A percentile compares a stretch with the other conserved stretches of the same genome.
These are phyloP conservation scores for Blepharisma stoltei DNA, from an alignment of 73 alveolate genomes.

Conservation along the genomic window DNA sequence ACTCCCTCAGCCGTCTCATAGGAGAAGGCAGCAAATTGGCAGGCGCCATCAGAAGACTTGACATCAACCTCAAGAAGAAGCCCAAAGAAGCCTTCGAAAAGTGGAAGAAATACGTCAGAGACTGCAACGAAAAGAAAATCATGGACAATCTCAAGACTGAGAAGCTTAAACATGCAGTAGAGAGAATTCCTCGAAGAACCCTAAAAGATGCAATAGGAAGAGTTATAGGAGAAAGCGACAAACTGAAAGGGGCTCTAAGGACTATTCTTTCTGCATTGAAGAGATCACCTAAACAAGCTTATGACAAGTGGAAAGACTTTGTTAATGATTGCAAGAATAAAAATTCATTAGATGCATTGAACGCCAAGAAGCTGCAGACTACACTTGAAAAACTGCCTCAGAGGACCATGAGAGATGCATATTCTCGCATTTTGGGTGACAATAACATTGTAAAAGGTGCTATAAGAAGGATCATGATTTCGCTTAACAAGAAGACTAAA, in stretches of 20 bases:
- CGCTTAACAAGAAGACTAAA: not conserved
- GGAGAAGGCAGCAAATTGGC: not conserved
- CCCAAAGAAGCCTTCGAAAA: not conserved
- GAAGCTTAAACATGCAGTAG: not conserved
- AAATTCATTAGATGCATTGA: not conserved
- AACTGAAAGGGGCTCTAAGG: not conserved
- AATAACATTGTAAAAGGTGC: not conserved
- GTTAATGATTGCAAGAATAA: not conserved
- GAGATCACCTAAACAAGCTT: not conserved
- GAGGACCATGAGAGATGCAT: slow-evolving; percentile 14
- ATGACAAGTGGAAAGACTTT: not conserved
- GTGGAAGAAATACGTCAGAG: not conserved
- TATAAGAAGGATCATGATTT: not conserved
- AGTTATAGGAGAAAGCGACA: slow-evolving; percentile 1
- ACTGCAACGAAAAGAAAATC: not conserved
- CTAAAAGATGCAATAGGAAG: not conserved
- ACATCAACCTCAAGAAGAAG: not conserved
- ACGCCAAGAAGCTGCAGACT: not conserved
- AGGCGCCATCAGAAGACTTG: not conserved
- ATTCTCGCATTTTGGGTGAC: not conserved
- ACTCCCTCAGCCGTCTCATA: not conserved
- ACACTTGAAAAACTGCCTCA: not conserved
- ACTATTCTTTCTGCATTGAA: not conserved
- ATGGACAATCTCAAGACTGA: not conserved
- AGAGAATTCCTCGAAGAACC: not conserved